A percentile compares a stretch with the other conserved stretches of the same genome.
Evolutionary conservation across 2,329 filamentous ascomycete genomes (phyloP).

Genomic region (Aspergillus phoenicis): DNA sequence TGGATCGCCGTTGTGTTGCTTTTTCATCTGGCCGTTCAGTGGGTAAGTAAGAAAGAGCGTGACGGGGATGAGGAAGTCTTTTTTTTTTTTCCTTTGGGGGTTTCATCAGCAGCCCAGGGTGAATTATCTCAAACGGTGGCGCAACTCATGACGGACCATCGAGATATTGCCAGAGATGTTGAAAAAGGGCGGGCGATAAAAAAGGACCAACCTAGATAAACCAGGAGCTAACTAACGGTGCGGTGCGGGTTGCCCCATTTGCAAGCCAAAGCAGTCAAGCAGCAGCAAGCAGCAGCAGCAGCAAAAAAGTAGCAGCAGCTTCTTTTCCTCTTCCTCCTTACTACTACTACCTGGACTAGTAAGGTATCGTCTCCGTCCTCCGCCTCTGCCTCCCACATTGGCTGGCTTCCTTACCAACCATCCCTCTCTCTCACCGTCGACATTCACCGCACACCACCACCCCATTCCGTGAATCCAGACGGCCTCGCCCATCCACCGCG

Average conservation of each 20-base stretch:
- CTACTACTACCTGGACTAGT: constrained; percentile 20
- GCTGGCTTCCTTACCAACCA: constrained; percentile 17
- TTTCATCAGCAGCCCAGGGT: background rate
- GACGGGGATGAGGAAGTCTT: background rate
- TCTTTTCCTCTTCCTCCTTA: constrained; percentile 12
- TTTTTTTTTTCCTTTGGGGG: background rate
- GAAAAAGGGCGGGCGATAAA: background rate
- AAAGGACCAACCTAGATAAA: background rate
- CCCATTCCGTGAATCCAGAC: constrained; percentile 3
- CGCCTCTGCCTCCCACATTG: constrained; percentile 33
- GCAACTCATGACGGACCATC: background rate
- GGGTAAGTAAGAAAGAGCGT: background rate
- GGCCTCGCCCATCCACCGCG: constrained; percentile 9
- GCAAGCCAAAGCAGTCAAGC: background rate
- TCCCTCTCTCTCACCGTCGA: constrained; percentile 9
- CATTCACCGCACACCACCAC: constrained; percentile 16
- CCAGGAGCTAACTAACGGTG: constrained; percentile 12
- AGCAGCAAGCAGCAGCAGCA: background rate
- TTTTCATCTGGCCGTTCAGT: background rate
- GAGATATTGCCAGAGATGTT: background rate
- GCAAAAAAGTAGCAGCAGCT: constrained; percentile 13
- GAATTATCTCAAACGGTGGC: background rate
- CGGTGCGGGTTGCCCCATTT: constrained; percentile 21
- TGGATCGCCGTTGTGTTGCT: background rate
- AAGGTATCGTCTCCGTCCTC: constrained; percentile 21